A percentile compares a stretch with the other conserved stretches of the same genome.
phyloP scores from a whole-genome alignment of 176 grass and related monocot genomes.

The Saccharum spontaneum region DNA sequence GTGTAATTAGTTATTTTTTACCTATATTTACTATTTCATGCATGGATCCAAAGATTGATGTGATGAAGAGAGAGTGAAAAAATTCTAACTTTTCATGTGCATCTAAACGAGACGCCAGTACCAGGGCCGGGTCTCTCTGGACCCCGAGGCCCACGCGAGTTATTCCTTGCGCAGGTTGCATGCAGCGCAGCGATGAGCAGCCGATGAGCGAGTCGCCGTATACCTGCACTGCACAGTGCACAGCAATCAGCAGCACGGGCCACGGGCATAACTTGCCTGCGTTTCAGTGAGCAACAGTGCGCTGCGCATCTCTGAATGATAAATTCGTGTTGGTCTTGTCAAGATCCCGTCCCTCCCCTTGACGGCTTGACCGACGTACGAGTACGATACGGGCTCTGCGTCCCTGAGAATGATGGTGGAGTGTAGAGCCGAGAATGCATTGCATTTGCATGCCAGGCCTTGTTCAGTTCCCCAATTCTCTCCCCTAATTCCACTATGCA shows the following conservation, averaged over 20 bases:
- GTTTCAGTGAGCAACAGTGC: background rate
- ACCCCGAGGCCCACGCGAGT: constrained; percentile 9
- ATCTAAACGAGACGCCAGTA: too few relatives aligned
- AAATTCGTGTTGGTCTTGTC: constrained; percentile 20
- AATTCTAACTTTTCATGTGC: too few relatives aligned
- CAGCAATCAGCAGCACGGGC: background rate
- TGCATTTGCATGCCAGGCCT: background rate
- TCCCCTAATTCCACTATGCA: too few relatives aligned
- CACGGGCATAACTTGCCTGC: constrained; percentile 10
- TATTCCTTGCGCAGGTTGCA: constrained; percentile 5
- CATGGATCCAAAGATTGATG: too few relatives aligned
- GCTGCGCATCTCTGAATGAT: background rate
- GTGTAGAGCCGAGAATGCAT: background rate
- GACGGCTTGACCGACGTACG: background rate
- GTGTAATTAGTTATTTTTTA: too few relatives aligned
- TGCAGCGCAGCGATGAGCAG: background rate
- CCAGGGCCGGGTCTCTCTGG: background rate
- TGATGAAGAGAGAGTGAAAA: too few relatives aligned
- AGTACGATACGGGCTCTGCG: background rate
- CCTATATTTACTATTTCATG: too few relatives aligned
- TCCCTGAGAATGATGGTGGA: background rate
- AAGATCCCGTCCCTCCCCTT: background rate
- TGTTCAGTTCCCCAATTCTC: too few relatives aligned
- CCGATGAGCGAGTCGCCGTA: background rate
- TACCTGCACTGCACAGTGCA: background rate